phyloP scores from a whole-genome alignment of 768 basidiomycete genomes.

The Harrya chromipes region DNA sequence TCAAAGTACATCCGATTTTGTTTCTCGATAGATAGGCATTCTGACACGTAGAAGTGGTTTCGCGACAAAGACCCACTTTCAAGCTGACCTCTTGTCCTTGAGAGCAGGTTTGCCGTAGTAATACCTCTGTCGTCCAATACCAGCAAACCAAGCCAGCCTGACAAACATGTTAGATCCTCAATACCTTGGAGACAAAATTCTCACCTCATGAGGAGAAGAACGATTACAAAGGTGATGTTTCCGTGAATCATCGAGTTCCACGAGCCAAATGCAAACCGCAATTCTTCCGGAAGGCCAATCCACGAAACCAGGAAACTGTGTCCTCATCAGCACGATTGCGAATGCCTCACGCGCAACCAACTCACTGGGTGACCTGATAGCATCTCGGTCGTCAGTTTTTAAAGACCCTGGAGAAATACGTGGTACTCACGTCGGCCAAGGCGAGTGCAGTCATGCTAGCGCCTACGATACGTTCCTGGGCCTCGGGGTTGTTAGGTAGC shows the following conservation, averaged over 20 bases:
- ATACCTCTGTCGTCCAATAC: slow-evolving; percentile 46
- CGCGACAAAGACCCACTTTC: background rate
- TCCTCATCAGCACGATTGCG: slow-evolving; percentile 4
- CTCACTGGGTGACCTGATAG: slow-evolving; percentile 60
- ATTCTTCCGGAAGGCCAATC: slow-evolving; percentile 52
- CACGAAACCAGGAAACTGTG: slow-evolving; percentile 57
- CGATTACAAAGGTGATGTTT: slow-evolving; percentile 62
- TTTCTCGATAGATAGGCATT: no score
- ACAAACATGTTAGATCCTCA: background rate
- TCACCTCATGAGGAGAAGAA: slow-evolving; percentile 58
- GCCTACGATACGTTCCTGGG: slow-evolving; percentile 68
- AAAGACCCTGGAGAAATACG: background rate
- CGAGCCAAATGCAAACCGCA: slow-evolving; percentile 44
- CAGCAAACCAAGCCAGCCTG: slow-evolving; percentile 56
- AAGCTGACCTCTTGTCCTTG: slow-evolving; percentile 17
- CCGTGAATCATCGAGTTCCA: slow-evolving; percentile 81
- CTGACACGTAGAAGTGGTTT: no score
- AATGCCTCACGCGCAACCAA: slow-evolving; percentile 1
- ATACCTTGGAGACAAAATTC: background rate
- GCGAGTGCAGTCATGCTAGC: slow-evolving; percentile 60
- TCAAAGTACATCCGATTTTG: no score
- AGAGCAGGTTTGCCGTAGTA: slow-evolving; percentile 30
- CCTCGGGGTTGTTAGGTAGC: slow-evolving; percentile 50
- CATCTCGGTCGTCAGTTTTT: background rate
- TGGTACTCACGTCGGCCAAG: slow-evolving; percentile 60